Conservation (phyloP, 495 filamentous ascomycete genomes). For the Aspergillus heteromorphus region DNA sequence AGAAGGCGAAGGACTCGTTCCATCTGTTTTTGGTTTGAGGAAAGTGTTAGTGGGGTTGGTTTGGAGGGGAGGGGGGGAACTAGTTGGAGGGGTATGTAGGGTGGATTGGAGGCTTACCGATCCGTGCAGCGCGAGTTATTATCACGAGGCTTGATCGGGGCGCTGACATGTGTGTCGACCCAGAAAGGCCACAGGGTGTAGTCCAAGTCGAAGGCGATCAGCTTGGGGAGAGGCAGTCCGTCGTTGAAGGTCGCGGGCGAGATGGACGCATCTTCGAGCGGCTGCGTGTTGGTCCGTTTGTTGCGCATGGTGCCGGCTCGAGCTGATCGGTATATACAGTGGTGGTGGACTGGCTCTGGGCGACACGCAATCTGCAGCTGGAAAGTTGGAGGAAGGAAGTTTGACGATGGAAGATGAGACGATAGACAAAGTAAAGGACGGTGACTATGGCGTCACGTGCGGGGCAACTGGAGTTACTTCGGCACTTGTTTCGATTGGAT, state of each 20-base stretch:
- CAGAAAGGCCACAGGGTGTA: slow-evolving; percentile 98
- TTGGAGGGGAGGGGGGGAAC: not conserved
- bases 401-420: not conserved
- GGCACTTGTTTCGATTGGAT: too few relatives aligned
- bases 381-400: not conserved
- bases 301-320: slow-evolving; percentile 29
- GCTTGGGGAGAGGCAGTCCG: slow-evolving; percentile 71
- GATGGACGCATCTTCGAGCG: slow-evolving; percentile 34
- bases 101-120: slow-evolving; percentile 25
- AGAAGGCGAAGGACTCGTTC: slow-evolving; percentile 78
- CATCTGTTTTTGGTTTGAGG: slow-evolving; percentile 34
- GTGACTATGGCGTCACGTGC: not conserved
- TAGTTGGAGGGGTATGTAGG: not conserved
- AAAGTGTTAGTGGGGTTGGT: slow-evolving; percentile 5
- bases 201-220: slow-evolving; percentile 91
- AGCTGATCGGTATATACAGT: too few relatives aligned
- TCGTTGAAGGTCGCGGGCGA: slow-evolving; percentile 65
- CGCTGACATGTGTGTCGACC: slow-evolving; percentile 86
- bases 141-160: slow-evolving; percentile 65
- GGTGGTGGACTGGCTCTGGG: not conserved
- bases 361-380: not conserved
- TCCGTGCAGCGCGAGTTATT: slow-evolving; percentile 50
- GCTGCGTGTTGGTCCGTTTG: slow-evolving; percentile 35
- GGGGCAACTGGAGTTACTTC: not conserved
- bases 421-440: not conserved